Conservation (phyloP, 352 stramenopile genomes). For the Phytophthora parvispora region DNA sequence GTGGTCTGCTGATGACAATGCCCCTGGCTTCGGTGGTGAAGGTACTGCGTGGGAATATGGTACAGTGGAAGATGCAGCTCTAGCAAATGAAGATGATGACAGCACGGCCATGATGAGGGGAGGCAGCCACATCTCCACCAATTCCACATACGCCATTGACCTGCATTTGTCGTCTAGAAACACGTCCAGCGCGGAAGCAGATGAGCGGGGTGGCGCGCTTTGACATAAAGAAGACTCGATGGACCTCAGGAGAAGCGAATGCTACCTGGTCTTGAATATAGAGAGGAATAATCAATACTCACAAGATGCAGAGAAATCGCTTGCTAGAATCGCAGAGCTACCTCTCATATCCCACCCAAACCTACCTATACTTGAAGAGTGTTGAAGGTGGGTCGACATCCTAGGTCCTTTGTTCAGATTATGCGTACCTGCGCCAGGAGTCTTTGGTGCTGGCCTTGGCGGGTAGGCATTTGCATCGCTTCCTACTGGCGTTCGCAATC, state of each 20-base stretch:
- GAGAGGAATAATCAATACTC: constrained; percentile 29
- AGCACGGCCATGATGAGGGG: background rate
- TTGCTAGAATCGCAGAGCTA: constrained; percentile 12
- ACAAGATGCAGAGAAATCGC: constrained; percentile 11
- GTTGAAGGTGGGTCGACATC: background rate
- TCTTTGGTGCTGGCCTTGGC: constrained; percentile 4
- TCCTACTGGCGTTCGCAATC: constrained; percentile 34
- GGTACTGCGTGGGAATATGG: constrained; percentile 21
- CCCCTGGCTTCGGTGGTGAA: constrained; percentile 14
- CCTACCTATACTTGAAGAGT: constrained; percentile 12
- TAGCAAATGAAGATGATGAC: constrained; percentile 17
- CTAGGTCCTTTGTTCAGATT: background rate
- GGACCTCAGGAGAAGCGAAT: constrained; percentile 20
- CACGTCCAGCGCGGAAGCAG: constrained; percentile 21
- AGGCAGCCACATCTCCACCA: constrained; percentile 44
- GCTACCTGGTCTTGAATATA: constrained; percentile 42
- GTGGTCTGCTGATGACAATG: constrained; percentile 16
- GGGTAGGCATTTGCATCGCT: background rate
- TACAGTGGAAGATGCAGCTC: constrained; percentile 5
- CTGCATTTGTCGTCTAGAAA: constrained; percentile 38
- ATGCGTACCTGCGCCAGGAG: background rate
- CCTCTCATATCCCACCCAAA: constrained; percentile 15
- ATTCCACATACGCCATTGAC: constrained; percentile 70
- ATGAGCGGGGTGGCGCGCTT: constrained; percentile 25
- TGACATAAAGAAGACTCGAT: constrained; percentile 23